Conservation (phyloP, 1,284 basidiomycete genomes). For the Naganishia albida region DNA sequence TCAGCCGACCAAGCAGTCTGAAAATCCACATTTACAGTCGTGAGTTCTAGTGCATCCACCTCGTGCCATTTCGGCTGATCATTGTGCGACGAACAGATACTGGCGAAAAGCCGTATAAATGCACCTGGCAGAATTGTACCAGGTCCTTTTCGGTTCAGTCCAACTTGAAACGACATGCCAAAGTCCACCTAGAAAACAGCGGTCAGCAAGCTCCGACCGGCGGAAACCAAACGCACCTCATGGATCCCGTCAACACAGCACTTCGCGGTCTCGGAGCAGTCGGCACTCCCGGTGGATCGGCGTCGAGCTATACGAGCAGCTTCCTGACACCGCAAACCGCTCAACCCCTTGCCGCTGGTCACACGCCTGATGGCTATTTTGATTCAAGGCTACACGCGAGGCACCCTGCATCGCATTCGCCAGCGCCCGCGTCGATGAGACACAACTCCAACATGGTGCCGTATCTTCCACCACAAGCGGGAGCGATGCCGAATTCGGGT, state of each 20-base stretch:
- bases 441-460: too few species aligned
- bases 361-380: conserved; percentile 10
- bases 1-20: conserved; percentile 33
- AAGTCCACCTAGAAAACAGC: conserved; percentile 31
- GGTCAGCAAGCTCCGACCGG: background rate
- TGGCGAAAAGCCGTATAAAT: conserved; percentile 34
- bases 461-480: too few species aligned
- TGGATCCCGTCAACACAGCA: background rate
- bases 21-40: conserved; percentile 34
- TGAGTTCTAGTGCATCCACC: background rate
- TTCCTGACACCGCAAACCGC: conserved; percentile 20
- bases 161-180: conserved; percentile 35
- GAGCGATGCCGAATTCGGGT: too few species aligned
- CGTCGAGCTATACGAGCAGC: background rate
- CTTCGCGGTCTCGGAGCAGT: background rate
- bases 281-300: background rate
- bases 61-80: background rate
- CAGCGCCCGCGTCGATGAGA: background rate
- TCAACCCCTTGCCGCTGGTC: background rate
- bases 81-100: conserved; percentile 17
- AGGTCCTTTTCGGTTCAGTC: conserved; percentile 34
- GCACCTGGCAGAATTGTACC: conserved; percentile 30
- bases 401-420: conserved; percentile 1
- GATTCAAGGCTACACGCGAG: conserved; percentile 1
- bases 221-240: background rate